Evolutionary conservation across 805 yeast species (phyloP), one percentile per base, ranked within the genome.

Genomic region (Yarrowia sp.): DNA sequence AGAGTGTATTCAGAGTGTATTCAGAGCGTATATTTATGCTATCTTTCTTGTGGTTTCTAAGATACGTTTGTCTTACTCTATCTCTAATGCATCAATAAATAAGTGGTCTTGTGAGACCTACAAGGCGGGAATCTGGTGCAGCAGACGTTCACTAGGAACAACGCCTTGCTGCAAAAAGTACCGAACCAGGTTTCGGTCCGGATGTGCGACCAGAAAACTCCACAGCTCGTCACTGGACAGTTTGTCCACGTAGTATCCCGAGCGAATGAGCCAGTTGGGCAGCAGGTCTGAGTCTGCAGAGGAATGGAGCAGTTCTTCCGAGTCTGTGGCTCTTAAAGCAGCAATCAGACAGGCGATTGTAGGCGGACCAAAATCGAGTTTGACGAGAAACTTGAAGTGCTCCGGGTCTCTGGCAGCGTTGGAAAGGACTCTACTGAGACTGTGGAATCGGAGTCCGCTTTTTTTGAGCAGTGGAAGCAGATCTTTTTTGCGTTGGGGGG

Each of bases 201-300:
- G 26, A 28, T 26, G 3, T 1, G 35, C 33, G 6, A 54, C 21
- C 33, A 54, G 28, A 7, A 54, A 54, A 16, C 19, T 26, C 61
- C 61, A 54, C 17, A 54, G 46, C 16, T 36, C 46, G 24, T 54
- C 61, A 4, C 35, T 22, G 24, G 46, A 22, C 19, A 54, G 33
- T 7, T 24, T 38, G 26, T 54, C 61, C 7, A 26, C 61, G 46
- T 21, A 54, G 16, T 54, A 54, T n/a, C 61, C 61, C 12, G 61
- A 36, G 8, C 28, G 19, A 7, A 54, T 54, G 14, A 54, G 46
- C 61, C 61, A 54, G 26, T 36, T 54, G 32, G 61, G 61, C 35
- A 54, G 35, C 22, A 54, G 30, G 24, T n/a, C n/a, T n/a, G n/a
- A n/a, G n/a, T n/a, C n/a, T n/a, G n/a, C n/a, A n/a, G n/a, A n/a